Evolutionary conservation across 2,329 filamentous ascomycete genomes (phyloP).

Genomic region (Neopestalotiopsis rosae): DNA sequence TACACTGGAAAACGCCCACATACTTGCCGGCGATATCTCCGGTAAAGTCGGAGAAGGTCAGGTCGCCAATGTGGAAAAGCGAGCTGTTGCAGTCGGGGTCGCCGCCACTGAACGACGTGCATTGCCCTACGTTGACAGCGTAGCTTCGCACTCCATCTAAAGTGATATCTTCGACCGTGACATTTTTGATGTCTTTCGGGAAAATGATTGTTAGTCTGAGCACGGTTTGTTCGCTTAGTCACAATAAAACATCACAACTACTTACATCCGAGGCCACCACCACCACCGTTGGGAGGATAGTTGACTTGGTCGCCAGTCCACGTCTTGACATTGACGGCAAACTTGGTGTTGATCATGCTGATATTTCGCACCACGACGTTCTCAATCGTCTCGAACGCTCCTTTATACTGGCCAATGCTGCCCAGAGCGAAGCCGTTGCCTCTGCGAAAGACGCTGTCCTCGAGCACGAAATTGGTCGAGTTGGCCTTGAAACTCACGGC

Average conservation of each 20-base stretch:
- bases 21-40: conserved; percentile 21
- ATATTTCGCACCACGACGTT: conserved; percentile 54
- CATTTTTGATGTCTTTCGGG: conserved; percentile 23
- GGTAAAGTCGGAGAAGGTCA: conserved; percentile 22
- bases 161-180: conserved; percentile 28
- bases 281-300: conserved; percentile 63
- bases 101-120: conserved; percentile 26
- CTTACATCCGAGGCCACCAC: conserved; percentile 53
- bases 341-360: conserved; percentile 48
- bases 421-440: conserved; percentile 62
- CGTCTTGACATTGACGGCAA: conserved; percentile 62
- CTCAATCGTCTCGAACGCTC: conserved; percentile 53
- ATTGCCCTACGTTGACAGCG: conserved; percentile 26
- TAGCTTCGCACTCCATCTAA: conserved; percentile 22
- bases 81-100: conserved; percentile 28
- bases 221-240: neutral
- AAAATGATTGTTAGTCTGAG: neutral
- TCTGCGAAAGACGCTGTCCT: conserved; percentile 52
- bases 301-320: conserved; percentile 59
- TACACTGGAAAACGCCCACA: conserved; percentile 22
- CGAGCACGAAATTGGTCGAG: conserved; percentile 57
- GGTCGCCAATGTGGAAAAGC: conserved; percentile 26
- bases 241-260: conserved; percentile 22
- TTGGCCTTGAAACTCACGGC: conserved; percentile 61
- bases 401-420: conserved; percentile 60